Percentiles rank a stretch among this genome's conserved stretches.
These are phyloP conservation scores for Nannochloris sp. DNA, from an alignment of 139 green algal genomes.

Conservation along the genomic window DNA sequence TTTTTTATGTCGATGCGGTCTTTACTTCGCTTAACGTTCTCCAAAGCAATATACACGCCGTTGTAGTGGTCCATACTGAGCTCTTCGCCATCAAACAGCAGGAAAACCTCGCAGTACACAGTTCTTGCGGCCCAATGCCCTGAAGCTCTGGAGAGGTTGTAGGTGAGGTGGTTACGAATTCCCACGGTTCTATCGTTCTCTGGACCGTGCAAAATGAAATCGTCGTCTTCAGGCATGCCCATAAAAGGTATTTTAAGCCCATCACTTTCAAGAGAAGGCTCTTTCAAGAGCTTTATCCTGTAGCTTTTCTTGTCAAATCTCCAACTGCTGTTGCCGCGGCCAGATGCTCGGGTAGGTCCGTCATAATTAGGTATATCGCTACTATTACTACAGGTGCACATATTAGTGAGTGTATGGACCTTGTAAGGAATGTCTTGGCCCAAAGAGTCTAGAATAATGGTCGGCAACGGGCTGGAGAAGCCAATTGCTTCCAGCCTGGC, in stretches of 20 bases:
- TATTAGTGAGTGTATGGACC: background rate
- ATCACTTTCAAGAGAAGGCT: background rate
- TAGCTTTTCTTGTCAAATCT: constrained; percentile 36
- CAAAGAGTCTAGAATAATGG: constrained; percentile 34
- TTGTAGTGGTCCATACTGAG: constrained; percentile 18
- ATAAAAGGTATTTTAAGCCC: constrained; percentile 19
- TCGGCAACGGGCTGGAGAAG: constrained; percentile 32
- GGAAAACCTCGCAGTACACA: constrained; percentile 35
- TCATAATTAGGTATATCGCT: constrained; percentile 14
- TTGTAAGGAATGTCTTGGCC: constrained; percentile 19
- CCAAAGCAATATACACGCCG: constrained; percentile 23
- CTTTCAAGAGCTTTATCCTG: constrained; percentile 12
- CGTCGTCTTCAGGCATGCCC: constrained; percentile 36
- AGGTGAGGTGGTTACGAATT: constrained; percentile 39
- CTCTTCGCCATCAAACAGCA: constrained; percentile 9
- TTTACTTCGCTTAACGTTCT: constrained; percentile 9
- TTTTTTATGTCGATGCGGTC: constrained; percentile 14
- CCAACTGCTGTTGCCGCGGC: constrained; percentile 11
- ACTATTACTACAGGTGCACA: constrained; percentile 33
- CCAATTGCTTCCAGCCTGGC: constrained; percentile 11
- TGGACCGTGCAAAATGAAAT: constrained; percentile 46
- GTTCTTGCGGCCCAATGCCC: constrained; percentile 35
- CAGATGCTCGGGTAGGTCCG: constrained; percentile 7
- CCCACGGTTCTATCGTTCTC: constrained; percentile 36
- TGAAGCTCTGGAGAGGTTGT: constrained; percentile 24